A percentile compares a stretch with the other conserved stretches of the same genome.
Evolutionary conservation across 1,284 basidiomycete species (phyloP).

Genomic region (Trichosporon coremiiforme): DNA sequence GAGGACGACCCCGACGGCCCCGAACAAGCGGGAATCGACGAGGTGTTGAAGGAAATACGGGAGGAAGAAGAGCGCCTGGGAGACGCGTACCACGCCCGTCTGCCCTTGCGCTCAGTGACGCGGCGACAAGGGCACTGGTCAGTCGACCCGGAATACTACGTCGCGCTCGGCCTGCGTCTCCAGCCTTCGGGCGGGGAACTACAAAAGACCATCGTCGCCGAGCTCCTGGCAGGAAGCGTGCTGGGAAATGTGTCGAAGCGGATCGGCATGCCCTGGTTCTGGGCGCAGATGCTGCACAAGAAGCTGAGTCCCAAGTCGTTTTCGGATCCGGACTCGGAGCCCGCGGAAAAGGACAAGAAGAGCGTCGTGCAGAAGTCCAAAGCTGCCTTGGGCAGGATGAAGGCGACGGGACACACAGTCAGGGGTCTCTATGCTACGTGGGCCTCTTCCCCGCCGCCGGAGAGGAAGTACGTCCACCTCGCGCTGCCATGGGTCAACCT

Average conservation of each 20-base stretch:
- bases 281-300: conserved; percentile 37
- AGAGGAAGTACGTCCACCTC: conserved; percentile 23
- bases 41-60: not conserved
- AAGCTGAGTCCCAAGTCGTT: not conserved
- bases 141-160: conserved; percentile 45
- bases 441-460: conserved; percentile 21
- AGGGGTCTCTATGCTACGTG: conserved; percentile 23
- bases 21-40: too few relatives aligned
- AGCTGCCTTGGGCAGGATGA: not conserved
- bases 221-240: conserved; percentile 56
- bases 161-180: conserved; percentile 51
- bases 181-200: conserved; percentile 42
- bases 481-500: conserved; percentile 33
- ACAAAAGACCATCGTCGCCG: conserved; percentile 54
- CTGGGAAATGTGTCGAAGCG: conserved; percentile 48
- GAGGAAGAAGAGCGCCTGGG: not conserved
- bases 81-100: conserved; percentile 40
- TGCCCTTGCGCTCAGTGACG: conserved; percentile 33
- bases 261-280: conserved; percentile 56
- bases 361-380: not conserved
- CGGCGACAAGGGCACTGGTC: not conserved
- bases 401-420: not conserved
- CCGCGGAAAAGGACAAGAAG: not conserved
- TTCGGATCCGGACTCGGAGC: not conserved
- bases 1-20: not conserved